Evolutionary conservation across 2,329 filamentous ascomycete species (phyloP).

Genomic region (Aspergillus aculeatinus): DNA sequence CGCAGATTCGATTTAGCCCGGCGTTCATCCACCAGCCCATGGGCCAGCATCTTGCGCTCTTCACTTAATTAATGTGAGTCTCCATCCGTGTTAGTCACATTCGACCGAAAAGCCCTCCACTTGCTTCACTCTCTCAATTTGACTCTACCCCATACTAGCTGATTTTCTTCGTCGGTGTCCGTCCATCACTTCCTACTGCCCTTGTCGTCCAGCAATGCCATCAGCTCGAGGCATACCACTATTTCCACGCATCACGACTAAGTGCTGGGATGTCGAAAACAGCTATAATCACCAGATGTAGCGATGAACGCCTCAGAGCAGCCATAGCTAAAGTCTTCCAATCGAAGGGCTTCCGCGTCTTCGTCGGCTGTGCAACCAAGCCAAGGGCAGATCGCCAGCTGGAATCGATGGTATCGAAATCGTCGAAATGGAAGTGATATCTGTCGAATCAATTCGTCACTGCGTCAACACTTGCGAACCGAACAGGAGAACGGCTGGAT

Average conservation of each 20-base stretch:
- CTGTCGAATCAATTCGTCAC: slow-evolving; percentile 13
- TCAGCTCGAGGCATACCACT: too few relatives aligned
- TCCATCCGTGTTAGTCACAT: background rate
- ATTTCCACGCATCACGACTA: too few relatives aligned
- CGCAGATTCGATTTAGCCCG: background rate
- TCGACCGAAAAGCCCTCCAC: background rate
- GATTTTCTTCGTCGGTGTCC: background rate
- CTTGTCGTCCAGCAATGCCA: too few relatives aligned
- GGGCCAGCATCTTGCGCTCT: too few relatives aligned
- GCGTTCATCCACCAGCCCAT: too few relatives aligned
- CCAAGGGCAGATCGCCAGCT: slow-evolving; percentile 13
- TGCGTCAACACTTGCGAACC: slow-evolving; percentile 3
- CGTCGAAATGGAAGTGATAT: slow-evolving; percentile 12
- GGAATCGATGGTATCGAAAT: slow-evolving; percentile 15
- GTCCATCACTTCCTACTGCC: background rate
- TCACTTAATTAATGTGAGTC: too few relatives aligned
- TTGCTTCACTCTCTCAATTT: background rate
- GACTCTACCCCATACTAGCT: background rate
- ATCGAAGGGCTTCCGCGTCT: slow-evolving; percentile 33
- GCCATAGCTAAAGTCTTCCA: slow-evolving; percentile 36
- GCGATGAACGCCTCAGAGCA: slow-evolving; percentile 36
- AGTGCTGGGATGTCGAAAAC: too few relatives aligned
- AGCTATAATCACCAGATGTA: slow-evolving; percentile 42
- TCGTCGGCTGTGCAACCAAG: slow-evolving; percentile 37
- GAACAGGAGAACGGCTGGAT: slow-evolving; percentile 6